Percentiles rank a stretch among this genome's conserved stretches.
Conservation (phyloP, 2,329 filamentous ascomycete genomes). For the Pyricularia grisea region DNA sequence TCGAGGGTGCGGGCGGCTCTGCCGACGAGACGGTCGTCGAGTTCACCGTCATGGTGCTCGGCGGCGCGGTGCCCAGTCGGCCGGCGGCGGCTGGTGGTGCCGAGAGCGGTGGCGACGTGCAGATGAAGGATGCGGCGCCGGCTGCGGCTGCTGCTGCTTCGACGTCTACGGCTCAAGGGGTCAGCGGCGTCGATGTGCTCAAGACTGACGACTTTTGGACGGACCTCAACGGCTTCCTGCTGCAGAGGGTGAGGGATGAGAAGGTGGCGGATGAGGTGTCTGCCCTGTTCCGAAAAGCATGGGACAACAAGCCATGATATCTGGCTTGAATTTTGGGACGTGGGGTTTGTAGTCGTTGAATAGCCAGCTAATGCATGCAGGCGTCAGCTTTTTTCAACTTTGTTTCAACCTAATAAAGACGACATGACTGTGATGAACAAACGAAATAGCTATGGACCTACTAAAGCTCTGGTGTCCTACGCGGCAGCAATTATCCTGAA, state of each 20-base stretch:
- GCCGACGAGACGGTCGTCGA: constrained; percentile 47
- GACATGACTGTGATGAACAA: neutral
- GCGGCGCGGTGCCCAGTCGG: constrained; percentile 40
- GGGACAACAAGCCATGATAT: constrained; percentile 37
- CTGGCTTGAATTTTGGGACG: neutral
- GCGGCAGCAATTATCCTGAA: neutral
- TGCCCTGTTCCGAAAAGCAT: constrained; percentile 60
- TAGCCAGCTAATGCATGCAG: neutral
- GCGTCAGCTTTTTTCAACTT: neutral
- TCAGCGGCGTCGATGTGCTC: constrained; percentile 51
- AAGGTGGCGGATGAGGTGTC: constrained; percentile 53
- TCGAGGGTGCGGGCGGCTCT: constrained; percentile 33
- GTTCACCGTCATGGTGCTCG: constrained; percentile 82
- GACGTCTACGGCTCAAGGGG: constrained; percentile 35
- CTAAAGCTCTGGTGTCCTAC: neutral
- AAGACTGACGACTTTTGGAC: constrained; percentile 72
- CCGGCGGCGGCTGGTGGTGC: constrained; percentile 19
- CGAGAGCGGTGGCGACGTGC: constrained; percentile 14
- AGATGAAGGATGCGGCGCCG: constrained; percentile 17
- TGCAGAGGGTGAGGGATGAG: constrained; percentile 69
- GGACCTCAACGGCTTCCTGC: constrained; percentile 73
- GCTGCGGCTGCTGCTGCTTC: constrained; percentile 31
- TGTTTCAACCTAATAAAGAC: neutral
- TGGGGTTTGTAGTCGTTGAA: neutral
- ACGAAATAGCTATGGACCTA: neutral